phyloP scores from a whole-genome alignment of 2,329 filamentous ascomycete genomes.

The Aureobasidium pullulans region DNA sequence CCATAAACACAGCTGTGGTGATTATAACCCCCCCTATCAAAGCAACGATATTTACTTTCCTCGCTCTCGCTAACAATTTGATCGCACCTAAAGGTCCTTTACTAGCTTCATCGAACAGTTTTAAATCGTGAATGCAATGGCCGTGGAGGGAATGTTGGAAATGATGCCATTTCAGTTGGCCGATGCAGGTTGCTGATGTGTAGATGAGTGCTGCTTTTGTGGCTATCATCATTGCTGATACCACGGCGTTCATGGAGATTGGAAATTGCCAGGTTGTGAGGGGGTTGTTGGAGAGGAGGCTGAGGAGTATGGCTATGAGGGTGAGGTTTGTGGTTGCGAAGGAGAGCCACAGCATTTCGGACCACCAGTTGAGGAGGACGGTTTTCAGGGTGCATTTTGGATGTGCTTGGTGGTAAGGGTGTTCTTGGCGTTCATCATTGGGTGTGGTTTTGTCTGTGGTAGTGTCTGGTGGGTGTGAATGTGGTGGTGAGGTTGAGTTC shows the following conservation, averaged over 20 bases:
- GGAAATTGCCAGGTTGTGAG: background rate
- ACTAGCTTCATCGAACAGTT: slow-evolving; percentile 1
- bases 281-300: background rate
- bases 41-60: background rate
- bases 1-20: background rate
- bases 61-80: background rate
- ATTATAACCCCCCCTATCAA: background rate
- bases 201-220: background rate
- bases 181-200: background rate
- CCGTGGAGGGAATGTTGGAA: background rate
- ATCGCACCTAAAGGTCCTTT: slow-evolving; percentile 4
- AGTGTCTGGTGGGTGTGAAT: background rate
- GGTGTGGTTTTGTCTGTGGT: background rate
- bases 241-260: background rate
- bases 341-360: background rate
- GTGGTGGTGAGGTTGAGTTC: background rate
- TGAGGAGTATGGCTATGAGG: background rate
- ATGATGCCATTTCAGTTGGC: slow-evolving; percentile 8
- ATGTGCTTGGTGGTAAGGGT: background rate
- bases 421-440: background rate
- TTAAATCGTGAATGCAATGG: background rate
- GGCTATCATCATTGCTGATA: background rate
- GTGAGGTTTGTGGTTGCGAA: background rate
- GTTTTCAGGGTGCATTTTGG: background rate
- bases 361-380: background rate